Evolutionary conservation across 1,284 basidiomycete genomes (phyloP), one percentile per base, ranked within the genome.

Genomic region (Trametes pubescens): DNA sequence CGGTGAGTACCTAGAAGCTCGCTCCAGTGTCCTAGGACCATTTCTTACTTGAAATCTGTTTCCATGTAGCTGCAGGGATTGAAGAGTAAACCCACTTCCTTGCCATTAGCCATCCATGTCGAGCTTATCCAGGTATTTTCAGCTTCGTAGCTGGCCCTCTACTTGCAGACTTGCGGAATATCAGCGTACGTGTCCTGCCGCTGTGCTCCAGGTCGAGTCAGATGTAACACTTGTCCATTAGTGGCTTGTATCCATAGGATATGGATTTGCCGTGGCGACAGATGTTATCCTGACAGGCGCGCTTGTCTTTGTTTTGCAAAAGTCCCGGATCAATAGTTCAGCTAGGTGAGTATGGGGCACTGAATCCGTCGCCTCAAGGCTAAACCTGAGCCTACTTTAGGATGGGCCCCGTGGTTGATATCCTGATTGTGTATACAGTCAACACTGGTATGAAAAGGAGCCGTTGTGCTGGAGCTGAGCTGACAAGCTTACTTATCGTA

Each of bases 271-370:
- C 5, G 37, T 58, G 9, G 32, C 21, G 5, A 29, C 56, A 6
- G 61, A 63, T 47, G 22, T 59, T 13, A 38, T 63, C 8, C 44
- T 63, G 35, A 59, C 61, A 14, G 32, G 46, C n/a, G 44, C 43
- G 2, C 51, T 63, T 18, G 43, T 58, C 21, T 35, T 54, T 18
- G 24, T 51, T 14, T 35, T 63, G 43, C 51, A 56, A 4, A 34
- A 38, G 10, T 21, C 22, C 13, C 61, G 51, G 16, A 63, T 56
- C 29, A 32, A 32, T 14, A 55, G 61, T 5, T 16, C 46, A 10
- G 59, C 59, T 16, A 35, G 61, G 57, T 58, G 35, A 16, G 54
- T 14, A 9, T 40, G n/a, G n/a, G 8, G 43, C 7, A 47, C 22
- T 3, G 44, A 47, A 11, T 4, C n/a, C 9, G 13, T 24, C 21